Base-by-base conservation (phyloP, 306 rosid species). In the Vigna nakashimae region DNA sequence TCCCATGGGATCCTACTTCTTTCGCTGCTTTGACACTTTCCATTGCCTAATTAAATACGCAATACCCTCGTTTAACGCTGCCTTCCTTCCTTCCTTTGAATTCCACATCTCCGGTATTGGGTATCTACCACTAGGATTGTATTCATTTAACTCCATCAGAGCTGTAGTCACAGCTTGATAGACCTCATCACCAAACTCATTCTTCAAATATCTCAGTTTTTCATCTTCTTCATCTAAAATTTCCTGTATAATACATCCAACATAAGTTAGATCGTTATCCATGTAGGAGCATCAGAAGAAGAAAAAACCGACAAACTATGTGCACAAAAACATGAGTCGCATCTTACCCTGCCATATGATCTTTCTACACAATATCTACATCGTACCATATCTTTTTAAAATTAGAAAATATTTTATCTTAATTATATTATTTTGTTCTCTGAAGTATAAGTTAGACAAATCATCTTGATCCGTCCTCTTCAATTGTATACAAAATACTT, bases 121-220 rank as follows among this genome's bases (percentile, higher is more conserved):
- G 69, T 90, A 92, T 78, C 98, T 83, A 13, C 98, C 98, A 82
- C 98, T 94, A 5, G 97, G 88, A 67, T 94, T 92, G 76, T 88
- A 89, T 43, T 89, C 88, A 17, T 92, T 90, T 82, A 89, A 2
- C 71, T 94, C 98, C 84, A 38, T 63, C 82, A 90, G 51, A 51
- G 98, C 93, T 34, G 62, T 79, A 22, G 38, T 48, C 68, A 95
- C 95, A 0, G 90, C 91, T 68, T 28, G n/a, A 9, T 48, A 78
- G 12, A 76, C 89, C 75, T 91, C 91, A 24, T 84, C 88, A 11
- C 91, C 96, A 1, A 51, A 38, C 69, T 92, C 97, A 49, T 82
- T 49, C 85, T 89, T 91, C 45, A 95, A 80, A 18, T n/a, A 46
- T 20, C 55, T 80, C 76, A 95, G 74, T 68, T 82, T 92, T 17